Evolutionary conservation across 441 rosid genomes (phyloP).

Genomic region (Manihot esculenta): DNA sequence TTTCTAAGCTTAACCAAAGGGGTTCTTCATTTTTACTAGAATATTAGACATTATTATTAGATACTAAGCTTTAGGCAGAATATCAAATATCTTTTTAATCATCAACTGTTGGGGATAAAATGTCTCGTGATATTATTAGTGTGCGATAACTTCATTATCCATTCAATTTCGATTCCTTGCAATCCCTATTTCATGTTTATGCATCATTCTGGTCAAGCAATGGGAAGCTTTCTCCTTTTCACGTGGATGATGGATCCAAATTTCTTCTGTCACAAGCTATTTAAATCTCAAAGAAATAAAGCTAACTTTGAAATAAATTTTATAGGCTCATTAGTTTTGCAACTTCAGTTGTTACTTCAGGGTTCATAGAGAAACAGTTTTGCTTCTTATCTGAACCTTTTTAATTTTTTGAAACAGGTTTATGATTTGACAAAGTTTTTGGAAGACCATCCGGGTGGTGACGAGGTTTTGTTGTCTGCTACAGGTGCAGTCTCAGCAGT

Average conservation of each 20-base stretch:
- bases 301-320: background rate
- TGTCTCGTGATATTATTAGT: background rate
- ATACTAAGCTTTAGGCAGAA: background rate
- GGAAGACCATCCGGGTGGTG: slow-evolving; percentile 97
- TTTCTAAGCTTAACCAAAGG: background rate
- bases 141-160: background rate
- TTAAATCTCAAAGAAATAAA: background rate
- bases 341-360: background rate
- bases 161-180: too few relatives aligned
- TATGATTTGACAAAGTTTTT: slow-evolving; percentile 81
- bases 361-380: background rate
- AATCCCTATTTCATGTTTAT: background rate
- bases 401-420: slow-evolving; percentile 43
- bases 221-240: background rate
- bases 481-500: slow-evolving; percentile 44
- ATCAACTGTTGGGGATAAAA: background rate
- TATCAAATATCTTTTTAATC: background rate
- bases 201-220: background rate
- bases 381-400: background rate
- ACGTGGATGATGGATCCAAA: background rate
- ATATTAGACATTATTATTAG: background rate
- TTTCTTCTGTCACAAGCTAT: background rate
- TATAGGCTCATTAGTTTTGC: background rate
- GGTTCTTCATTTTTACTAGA: background rate
- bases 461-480: slow-evolving; percentile 72